phyloP scores from a whole-genome alignment of 495 filamentous ascomycete species.

The Stereocaulon alpinum region DNA sequence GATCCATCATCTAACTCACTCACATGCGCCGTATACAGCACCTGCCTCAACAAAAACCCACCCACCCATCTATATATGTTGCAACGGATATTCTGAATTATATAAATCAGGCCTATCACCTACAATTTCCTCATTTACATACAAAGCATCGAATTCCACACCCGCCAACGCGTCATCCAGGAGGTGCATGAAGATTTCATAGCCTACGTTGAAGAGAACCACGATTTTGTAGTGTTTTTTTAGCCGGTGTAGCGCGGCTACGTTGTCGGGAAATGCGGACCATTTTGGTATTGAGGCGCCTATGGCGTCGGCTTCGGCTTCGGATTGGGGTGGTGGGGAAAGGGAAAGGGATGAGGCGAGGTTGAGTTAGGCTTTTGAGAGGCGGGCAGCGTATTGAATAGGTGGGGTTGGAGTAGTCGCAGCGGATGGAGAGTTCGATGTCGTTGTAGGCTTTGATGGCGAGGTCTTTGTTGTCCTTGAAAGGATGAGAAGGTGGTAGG shows the following conservation, averaged over 20 bases:
- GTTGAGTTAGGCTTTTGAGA: constrained; percentile 38
- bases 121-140: constrained; percentile 67
- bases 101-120: constrained; percentile 58
- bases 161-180: constrained; percentile 39
- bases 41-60: constrained; percentile 45
- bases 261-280: constrained; percentile 56
- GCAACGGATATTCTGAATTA: constrained; percentile 61
- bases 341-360: constrained; percentile 37
- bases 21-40: constrained; percentile 62
- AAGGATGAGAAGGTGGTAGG: constrained; percentile 33
- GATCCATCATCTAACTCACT: constrained; percentile 64
- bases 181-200: constrained; percentile 47
- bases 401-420: constrained; percentile 38
- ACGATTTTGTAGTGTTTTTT: constrained; percentile 54
- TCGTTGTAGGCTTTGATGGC: constrained; percentile 30
- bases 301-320: constrained; percentile 34
- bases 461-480: constrained; percentile 29
- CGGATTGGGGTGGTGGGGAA: constrained; percentile 25
- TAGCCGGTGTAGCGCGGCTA: constrained; percentile 47
- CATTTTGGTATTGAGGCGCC: constrained; percentile 48
- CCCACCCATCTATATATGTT: constrained; percentile 38
- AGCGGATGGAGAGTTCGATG: constrained; percentile 38
- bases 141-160: constrained; percentile 52
- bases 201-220: constrained; percentile 63
- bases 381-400: constrained; percentile 51